Conservation (phyloP, 192 early-diverging fungal genomes). For the Rhizophagus prolifer region DNA sequence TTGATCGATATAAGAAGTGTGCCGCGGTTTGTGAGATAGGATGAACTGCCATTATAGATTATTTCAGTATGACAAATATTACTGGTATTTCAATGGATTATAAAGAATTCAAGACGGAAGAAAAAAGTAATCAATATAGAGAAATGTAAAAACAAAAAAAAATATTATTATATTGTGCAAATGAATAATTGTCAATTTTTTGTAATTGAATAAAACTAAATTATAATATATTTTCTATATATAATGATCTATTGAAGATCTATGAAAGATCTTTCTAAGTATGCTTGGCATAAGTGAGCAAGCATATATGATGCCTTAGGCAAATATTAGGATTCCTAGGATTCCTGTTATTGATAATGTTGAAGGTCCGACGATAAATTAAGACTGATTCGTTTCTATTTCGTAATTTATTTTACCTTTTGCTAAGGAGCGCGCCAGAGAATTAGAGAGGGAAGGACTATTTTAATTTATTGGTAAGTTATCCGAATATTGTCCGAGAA, state of each 20-base stretch:
- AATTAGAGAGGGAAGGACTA: background rate
- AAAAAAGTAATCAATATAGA: background rate
- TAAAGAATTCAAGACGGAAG: background rate
- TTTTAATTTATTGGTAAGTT: background rate
- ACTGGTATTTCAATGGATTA: background rate
- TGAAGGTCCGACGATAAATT: background rate
- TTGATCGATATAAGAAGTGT: conserved; percentile 38
- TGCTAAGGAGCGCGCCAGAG: background rate
- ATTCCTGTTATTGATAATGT: background rate
- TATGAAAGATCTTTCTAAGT: conserved; percentile 4
- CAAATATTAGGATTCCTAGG: background rate
- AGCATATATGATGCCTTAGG: background rate
- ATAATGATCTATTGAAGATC: conserved; percentile 9
- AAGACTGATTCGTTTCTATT: background rate
- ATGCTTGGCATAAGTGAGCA: background rate
- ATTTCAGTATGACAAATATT: background rate
- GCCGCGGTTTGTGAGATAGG: conserved; percentile 35
- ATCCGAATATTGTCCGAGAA: background rate
- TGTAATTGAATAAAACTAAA: conserved; percentile 31
- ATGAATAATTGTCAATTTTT: conserved; percentile 22
- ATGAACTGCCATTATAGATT: conserved; percentile 25
- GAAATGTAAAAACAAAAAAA: background rate
- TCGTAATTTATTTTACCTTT: background rate
- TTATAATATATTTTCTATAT: conserved; percentile 1
- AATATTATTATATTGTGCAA: conserved; percentile 6